Base-by-base conservation (phyloP, 2,329 filamentous ascomycete genomes). In the Talaromyces funiculosus region DNA sequence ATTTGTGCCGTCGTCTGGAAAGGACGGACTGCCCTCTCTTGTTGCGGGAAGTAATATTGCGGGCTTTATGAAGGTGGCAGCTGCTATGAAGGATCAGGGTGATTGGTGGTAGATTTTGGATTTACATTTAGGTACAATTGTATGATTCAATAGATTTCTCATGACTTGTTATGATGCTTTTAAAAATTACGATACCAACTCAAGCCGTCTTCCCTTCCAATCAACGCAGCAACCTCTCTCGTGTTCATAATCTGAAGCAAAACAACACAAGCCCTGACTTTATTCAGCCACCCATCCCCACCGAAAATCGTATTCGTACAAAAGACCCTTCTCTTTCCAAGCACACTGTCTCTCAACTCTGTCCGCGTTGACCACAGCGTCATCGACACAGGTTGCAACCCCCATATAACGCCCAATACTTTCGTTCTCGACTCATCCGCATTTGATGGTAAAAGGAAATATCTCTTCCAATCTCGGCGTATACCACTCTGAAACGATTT, bases 31-130 rank as follows among this genome's bases (percentile, higher is more conserved):
- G 69, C 94, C 94, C 67, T 92, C 87, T 67, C 82, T 97, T 73
- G 92, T 97, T 42, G 92, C 91, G 62, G 94, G 94, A 69, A 90
- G 88, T 82, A 97, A 97, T 81, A 96, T 99, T 80, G 94, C 94
- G 63, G 94, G 94, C 62, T 97, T 97, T 82, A 88, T 89, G 79
- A 99, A 97, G 88, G 93, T 97, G 59, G 92, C 88, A 57, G 84
- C 86, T 70, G 93, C 94, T 71, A 97, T 97, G 93, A 85, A 89
- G 75, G 91, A 96, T 77, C 93, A 97, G 80, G 94, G 94, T 71
- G 93, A 97, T 78, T 97, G 92, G 93, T 97, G 83, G 80, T 81
- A 65, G 66, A 26, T 20, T 35, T 40, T 16, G 4, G 14, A 22
- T 26, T 2, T 38, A 37, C 18, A 26, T 16, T n/a, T 16, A n/a